Evolutionary conservation across 441 rosid species (phyloP).

Genomic region (Erodium trifolium): DNA sequence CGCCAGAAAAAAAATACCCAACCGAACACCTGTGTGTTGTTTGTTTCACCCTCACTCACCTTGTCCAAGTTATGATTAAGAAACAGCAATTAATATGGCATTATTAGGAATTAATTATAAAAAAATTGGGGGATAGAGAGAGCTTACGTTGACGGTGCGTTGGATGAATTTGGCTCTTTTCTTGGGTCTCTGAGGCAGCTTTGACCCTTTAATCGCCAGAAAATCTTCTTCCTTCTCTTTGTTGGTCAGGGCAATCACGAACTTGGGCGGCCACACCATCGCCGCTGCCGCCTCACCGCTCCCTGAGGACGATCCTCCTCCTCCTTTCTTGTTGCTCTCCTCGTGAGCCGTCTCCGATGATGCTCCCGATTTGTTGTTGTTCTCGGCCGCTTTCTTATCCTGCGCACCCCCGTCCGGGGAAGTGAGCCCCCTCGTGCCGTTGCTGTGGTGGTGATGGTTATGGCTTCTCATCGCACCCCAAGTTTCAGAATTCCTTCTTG

Average conservation of each 20-base stretch:
- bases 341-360: conserved; percentile 37
- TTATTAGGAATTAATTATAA: neutral
- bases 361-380: conserved; percentile 35
- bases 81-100: too few relatives aligned
- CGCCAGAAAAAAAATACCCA: neutral
- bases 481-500: conserved; percentile 49
- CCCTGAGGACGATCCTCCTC: conserved; percentile 56
- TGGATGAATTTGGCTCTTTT: conserved; percentile 29
- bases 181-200: too few relatives aligned
- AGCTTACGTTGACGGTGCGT: conserved; percentile 65
- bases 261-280: conserved; percentile 62
- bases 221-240: conserved; percentile 47
- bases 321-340: too few relatives aligned
- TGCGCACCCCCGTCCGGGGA: conserved; percentile 25
- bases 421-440: conserved; percentile 24
- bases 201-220: too few relatives aligned
- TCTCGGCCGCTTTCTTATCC: conserved; percentile 35
- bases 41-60: too few relatives aligned
- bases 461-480: conserved; percentile 49
- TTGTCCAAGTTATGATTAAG: too few relatives aligned
- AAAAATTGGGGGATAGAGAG: too few relatives aligned
- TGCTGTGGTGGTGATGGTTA: conserved; percentile 29
- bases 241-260: conserved; percentile 58
- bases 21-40: neutral
- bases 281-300: conserved; percentile 51